Base-by-base conservation (phyloP, 78 protist species). In the Tieghemostelium lacteum region DNA sequence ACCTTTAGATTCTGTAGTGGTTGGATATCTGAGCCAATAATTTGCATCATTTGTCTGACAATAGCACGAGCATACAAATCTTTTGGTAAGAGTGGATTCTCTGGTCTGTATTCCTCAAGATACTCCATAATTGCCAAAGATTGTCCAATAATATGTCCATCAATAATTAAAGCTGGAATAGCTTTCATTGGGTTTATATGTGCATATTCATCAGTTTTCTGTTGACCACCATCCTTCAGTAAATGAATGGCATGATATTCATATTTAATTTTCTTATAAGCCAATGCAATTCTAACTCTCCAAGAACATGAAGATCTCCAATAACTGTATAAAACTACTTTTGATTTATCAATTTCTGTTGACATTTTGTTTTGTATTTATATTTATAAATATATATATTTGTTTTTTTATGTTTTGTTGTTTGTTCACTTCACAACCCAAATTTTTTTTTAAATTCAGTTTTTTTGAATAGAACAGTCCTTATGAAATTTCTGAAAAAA, bases 281-380 rank as follows among this genome's bases (percentile, higher is more conserved):
- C 94, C 0, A 91, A 49, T n/a, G 91, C 93, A 7, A 85, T 54
- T 75, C 98, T 95, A 17, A 96, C 95, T 58, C 98, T 94, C 96
- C 96, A 96, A 22, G 95, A 88, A 67, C 96, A 94, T 39, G 96
- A 92, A 69, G 93, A 76, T 57, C 98, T 92, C 73, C 87, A 96
- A 89, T 96, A 96, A 8, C 94, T 73, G 57, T 88, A 96, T 39
- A 96, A 60, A 19, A 83, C 28, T 34, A 72, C 58, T 57, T 29
- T 57, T 6, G 26, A 52, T 63, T 75, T 62, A 58, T 64, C 34
- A n/a, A 64, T 64, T 33, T 37, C 52, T 10, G 10, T 45, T 45
- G n/a, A n/a, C n/a, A n/a, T n/a, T n/a, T n/a, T n/a, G n/a, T n/a
- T n/a, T n/a, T n/a, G n/a, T n/a, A n/a, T n/a, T n/a, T n/a, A n/a